Percentiles rank a stretch among this genome's conserved stretches.
These are phyloP conservation scores for Starmerella sp. DNA, from an alignment of 805 yeast species.

Conservation along the genomic window DNA sequence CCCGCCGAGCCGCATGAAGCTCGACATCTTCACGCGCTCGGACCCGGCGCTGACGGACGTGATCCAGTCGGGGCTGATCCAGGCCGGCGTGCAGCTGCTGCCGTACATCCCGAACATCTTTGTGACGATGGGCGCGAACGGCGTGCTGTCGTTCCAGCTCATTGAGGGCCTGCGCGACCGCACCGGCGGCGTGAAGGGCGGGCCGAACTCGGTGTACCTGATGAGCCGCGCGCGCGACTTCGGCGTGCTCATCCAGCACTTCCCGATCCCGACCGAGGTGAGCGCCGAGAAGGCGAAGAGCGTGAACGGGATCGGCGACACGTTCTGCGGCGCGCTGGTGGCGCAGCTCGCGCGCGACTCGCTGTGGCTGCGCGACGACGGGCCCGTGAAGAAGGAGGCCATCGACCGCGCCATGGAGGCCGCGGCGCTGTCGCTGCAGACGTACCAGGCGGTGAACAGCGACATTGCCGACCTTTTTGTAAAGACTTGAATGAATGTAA, in stretches of 20 bases:
- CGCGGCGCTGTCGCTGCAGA: conserved; percentile 30
- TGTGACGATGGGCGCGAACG: conserved; percentile 57
- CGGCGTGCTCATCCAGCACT: conserved; percentile 57
- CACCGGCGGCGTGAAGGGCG: conserved; percentile 22
- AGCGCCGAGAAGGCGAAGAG: conserved; percentile 38
- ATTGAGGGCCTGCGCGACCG: conserved; percentile 23
- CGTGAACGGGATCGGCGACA: conserved; percentile 87
- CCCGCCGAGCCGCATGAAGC: conserved; percentile 23
- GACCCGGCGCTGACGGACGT: conserved; percentile 24
- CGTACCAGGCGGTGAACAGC: conserved; percentile 26
- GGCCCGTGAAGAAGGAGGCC: conserved; percentile 24
- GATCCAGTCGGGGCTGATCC: conserved; percentile 36
- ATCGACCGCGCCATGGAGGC: conserved; percentile 30
- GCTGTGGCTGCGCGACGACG: conserved; percentile 29
- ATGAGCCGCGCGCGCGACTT: conserved; percentile 20
- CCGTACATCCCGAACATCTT: conserved; percentile 61
- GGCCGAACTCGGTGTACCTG: conserved; percentile 20
- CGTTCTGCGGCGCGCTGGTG: conserved; percentile 55
- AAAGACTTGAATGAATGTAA: not conserved
- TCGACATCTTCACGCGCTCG: conserved; percentile 21
- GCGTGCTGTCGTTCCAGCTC: conserved; percentile 40
- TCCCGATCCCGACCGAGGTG: conserved; percentile 33
- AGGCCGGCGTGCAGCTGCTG: conserved; percentile 57
- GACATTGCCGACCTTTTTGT: conserved; percentile 13
- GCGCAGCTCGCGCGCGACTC: conserved; percentile 31